Evolutionary conservation across 2,329 filamentous ascomycete species (phyloP), one percentile per base, ranked within the genome.

Genomic region (Fusarium compactum): DNA sequence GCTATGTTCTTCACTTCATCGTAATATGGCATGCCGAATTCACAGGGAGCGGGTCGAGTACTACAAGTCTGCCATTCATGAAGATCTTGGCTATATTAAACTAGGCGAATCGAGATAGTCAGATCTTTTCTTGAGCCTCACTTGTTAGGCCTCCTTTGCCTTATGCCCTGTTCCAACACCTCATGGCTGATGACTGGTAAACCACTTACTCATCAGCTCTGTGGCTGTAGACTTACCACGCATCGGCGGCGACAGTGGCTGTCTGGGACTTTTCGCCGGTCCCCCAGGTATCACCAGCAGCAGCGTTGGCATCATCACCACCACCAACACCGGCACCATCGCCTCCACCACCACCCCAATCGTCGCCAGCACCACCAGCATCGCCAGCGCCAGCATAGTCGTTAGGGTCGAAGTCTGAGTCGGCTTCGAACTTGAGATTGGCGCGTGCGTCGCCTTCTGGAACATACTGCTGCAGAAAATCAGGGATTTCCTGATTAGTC

Each of bases 401-500:
- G 20, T 79, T 74, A 2, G 78, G 80, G 48, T 87, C 86, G 40
- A 82, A 87, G 69, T 87, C 86, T 0, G 84, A 86, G 54, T 87
- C 86, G 0, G 84, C 84, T 73, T 89, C 87, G 50, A 88, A 88
- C 70, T 85, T 85, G 22, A 87, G 80, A 22, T 87, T 82, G 18
- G 79, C 75, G 0, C 78, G 76, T 1, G 83, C 80, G 0, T 81
- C 82, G 2, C 86, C 85, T 62, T 90, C 86, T 0, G 91, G 91
- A 59, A 89, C 81, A 77, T 88, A 89, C 1, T 83, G 70, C 70
- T 91, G 78, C 0, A 98, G 86, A 77, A 98, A 98, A 0, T 97
- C 92, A 0, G 96, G 96, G 27, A 99, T 82, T 0, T 84, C 81
- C 80, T 97, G 94, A 8, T 89, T 85, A 8, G 89, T 92, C 81